Conservation (phyloP, 768 basidiomycete species). For the Boletus vinaceobasis region DNA sequence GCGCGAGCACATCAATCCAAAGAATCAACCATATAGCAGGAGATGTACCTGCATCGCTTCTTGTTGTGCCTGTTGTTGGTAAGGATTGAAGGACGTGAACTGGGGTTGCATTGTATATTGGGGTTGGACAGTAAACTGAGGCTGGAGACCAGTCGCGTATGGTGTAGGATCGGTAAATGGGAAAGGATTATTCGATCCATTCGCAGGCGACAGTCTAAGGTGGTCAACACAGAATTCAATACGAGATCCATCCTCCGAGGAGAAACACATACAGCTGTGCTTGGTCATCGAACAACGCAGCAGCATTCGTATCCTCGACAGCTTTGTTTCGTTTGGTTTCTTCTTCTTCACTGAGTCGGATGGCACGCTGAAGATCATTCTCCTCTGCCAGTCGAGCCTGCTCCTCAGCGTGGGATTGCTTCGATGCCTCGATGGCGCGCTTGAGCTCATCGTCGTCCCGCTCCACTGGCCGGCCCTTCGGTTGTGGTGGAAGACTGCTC, state of each 20-base stretch:
- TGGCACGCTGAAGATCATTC: constrained; percentile 76
- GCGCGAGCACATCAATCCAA: constrained; percentile 8
- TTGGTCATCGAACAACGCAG: constrained; percentile 82
- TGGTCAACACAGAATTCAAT: constrained; percentile 2
- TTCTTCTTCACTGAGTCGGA: constrained; percentile 87
- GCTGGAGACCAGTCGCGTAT: constrained; percentile 55
- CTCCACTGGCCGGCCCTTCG: constrained; percentile 24
- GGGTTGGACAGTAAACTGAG: constrained; percentile 77
- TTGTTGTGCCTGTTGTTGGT: constrained; percentile 89
- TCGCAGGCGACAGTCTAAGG: constrained; percentile 30
- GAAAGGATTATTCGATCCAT: constrained; percentile 51
- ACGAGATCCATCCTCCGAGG: constrained; percentile 1
- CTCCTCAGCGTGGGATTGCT: constrained; percentile 67
- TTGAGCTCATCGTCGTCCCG: constrained; percentile 81
- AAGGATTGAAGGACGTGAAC: constrained; percentile 91
- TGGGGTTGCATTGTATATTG: constrained; percentile 77
- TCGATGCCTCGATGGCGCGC: constrained; percentile 88
- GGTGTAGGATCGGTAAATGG: constrained; percentile 59
- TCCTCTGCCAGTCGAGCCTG: constrained; percentile 65
- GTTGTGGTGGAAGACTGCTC: constrained; percentile 8
- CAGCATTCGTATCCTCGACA: constrained; percentile 69
- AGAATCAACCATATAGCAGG: background rate
- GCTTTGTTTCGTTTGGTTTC: constrained; percentile 72
- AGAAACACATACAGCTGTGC: constrained; percentile 62
- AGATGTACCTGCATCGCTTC: constrained; percentile 65